A percentile compares a stretch with the other conserved stretches of the same genome.
phyloP scores from a whole-genome alignment of 352 stramenopile species.

The Globisporangium irregulare region DNA sequence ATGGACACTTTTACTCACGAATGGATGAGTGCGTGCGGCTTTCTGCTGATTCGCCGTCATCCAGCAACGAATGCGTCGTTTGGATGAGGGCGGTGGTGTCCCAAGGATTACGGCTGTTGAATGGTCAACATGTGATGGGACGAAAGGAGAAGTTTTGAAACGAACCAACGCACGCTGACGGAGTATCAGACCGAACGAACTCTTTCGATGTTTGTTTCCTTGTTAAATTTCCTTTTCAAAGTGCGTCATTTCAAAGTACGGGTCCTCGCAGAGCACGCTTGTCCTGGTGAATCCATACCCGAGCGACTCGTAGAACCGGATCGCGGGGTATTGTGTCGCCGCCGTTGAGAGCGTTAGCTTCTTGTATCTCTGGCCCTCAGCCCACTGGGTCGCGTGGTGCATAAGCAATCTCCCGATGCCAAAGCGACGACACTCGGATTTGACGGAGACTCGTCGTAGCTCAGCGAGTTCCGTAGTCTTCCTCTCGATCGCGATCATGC shows the following conservation, averaged over 20 bases:
- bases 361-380: not conserved
- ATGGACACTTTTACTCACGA: not conserved
- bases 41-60: not conserved
- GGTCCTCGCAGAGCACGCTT: conserved; percentile 5
- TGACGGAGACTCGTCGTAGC: conserved; percentile 10
- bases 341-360: conserved; percentile 10
- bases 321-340: conserved; percentile 9
- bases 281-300: conserved; percentile 12
- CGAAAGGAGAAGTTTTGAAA: not conserved
- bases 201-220: too few relatives aligned
- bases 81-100: not conserved
- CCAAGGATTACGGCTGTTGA: not conserved
- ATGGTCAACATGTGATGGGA: not conserved
- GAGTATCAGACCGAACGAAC: too few relatives aligned
- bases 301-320: conserved; percentile 18
- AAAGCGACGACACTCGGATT: conserved; percentile 10
- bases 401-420: conserved; percentile 13
- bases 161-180: not conserved
- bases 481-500: conserved; percentile 13
- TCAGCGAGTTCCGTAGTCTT: conserved; percentile 1
- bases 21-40: not conserved
- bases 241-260: conserved; percentile 15
- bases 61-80: not conserved
- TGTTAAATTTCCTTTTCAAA: conserved; percentile 13
- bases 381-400: conserved; percentile 10